A percentile compares a stretch with the other conserved stretches of the same genome.
Evolutionary conservation across 2,329 filamentous ascomycete species (phyloP).

Genomic region (Colletotrichum sp.): DNA sequence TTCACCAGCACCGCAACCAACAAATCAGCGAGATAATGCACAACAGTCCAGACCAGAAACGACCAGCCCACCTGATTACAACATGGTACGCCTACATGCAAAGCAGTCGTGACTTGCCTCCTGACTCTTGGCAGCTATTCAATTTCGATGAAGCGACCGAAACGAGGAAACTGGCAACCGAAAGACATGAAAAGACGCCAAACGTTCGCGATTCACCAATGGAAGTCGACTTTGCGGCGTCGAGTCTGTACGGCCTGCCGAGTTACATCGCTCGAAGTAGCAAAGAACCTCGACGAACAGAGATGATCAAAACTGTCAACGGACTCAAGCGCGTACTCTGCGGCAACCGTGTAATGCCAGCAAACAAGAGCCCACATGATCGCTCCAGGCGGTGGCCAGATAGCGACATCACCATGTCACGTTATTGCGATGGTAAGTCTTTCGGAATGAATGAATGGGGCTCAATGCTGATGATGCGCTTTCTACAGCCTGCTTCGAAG

Average conservation of each 20-base stretch:
- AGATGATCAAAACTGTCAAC: slow-evolving; percentile 10
- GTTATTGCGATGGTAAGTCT: slow-evolving; percentile 1
- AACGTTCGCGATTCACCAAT: neutral
- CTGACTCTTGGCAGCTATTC: neutral
- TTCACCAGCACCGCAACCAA: neutral
- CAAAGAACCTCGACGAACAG: neutral
- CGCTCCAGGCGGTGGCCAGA: neutral
- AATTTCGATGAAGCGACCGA: neutral
- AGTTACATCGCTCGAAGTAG: neutral
- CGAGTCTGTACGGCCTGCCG: slow-evolving; percentile 1
- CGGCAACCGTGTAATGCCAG: neutral
- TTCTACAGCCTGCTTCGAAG: slow-evolving; percentile 1
- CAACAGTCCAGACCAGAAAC: neutral
- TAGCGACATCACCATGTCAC: neutral
- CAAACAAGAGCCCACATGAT: neutral
- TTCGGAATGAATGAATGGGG: neutral
- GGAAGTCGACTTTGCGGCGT: slow-evolving; percentile 1
- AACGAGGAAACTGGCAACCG: neutral
- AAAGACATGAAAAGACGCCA: neutral
- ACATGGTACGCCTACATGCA: neutral
- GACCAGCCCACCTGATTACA: slow-evolving; percentile 2
- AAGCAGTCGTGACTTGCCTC: too few species aligned
- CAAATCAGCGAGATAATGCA: too few species aligned
- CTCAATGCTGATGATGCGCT: neutral
- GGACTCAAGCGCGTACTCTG: neutral